phyloP scores from a whole-genome alignment of 805 yeast genomes.

The Saturnispora ahearnii region DNA sequence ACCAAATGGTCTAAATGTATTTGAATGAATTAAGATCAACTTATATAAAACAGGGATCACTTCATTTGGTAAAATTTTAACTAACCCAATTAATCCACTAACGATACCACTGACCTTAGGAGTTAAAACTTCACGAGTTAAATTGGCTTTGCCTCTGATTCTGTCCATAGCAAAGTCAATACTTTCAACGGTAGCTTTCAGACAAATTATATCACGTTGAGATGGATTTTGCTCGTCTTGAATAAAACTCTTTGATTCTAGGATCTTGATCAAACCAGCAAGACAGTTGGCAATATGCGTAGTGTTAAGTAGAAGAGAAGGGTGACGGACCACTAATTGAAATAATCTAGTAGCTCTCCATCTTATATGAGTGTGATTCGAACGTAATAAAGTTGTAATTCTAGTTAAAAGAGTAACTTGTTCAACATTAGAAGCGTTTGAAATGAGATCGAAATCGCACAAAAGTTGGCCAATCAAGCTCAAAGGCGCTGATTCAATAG shows the following conservation, averaged over 20 bases:
- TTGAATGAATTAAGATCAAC: constrained; percentile 50
- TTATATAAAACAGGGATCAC: constrained; percentile 34
- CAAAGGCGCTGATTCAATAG: constrained; percentile 1
- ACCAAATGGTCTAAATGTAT: constrained; percentile 75
- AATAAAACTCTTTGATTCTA: constrained; percentile 31
- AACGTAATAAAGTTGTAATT: constrained; percentile 34
- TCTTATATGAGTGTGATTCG: constrained; percentile 35
- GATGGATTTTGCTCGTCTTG: constrained; percentile 24
- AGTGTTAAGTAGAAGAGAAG: constrained; percentile 27
- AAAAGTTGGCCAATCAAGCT: constrained; percentile 11
- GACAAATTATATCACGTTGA: constrained; percentile 20
- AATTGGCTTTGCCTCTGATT: constrained; percentile 71
- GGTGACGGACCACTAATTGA: constrained; percentile 29
- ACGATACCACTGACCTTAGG: constrained; percentile 66
- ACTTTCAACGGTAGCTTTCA: constrained; percentile 32
- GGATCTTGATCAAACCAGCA: constrained; percentile 32
- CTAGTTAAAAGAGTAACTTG: constrained; percentile 41
- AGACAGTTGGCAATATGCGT: constrained; percentile 31
- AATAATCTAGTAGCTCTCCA: constrained; percentile 56
- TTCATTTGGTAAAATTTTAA: constrained; percentile 30
- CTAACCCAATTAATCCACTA: constrained; percentile 39
- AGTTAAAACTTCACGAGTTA: constrained; percentile 75
- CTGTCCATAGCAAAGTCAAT: constrained; percentile 34
- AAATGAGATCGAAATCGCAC: constrained; percentile 12
- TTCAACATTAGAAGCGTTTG: constrained; percentile 38